Conservation (phyloP, 2,329 filamentous ascomycete species). For the Zopfia rhizophila region DNA sequence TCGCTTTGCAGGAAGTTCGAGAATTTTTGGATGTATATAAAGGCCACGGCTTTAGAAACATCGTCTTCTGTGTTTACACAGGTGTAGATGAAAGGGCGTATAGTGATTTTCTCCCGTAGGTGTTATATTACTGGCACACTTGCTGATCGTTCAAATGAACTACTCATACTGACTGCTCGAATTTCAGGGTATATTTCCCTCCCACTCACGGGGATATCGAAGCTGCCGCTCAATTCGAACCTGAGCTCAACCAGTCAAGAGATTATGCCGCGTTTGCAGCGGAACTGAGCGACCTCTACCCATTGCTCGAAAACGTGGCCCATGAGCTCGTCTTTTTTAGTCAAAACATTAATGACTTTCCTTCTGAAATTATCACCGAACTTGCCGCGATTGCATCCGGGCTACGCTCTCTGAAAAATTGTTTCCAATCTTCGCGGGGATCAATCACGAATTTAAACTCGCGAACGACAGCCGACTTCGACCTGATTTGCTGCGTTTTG, state of each 20-base stretch:
- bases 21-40: conserved; percentile 41
- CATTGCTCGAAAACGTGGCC: conserved; percentile 27
- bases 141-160: background rate
- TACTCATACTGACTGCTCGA: too few relatives aligned
- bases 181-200: conserved; percentile 47
- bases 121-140: background rate
- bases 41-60: conserved; percentile 33
- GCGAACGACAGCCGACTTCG: conserved; percentile 27
- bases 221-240: conserved; percentile 19
- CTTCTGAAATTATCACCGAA: conserved; percentile 20
- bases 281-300: conserved; percentile 30
- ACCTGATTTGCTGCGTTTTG: conserved; percentile 37
- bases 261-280: conserved; percentile 23
- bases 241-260: conserved; percentile 7
- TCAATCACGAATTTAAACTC: conserved; percentile 13
- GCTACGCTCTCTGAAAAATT: conserved; percentile 26
- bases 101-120: conserved; percentile 38
- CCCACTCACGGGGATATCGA: conserved; percentile 44
- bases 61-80: conserved; percentile 44
- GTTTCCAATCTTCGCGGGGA: conserved; percentile 17
- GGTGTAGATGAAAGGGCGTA: conserved; percentile 40
- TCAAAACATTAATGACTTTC: conserved; percentile 27
- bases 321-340: conserved; percentile 27
- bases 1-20: conserved; percentile 45
- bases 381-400: conserved; percentile 28